phyloP scores from a whole-genome alignment of 306 rosid species.

The Inga oerstediana region DNA sequence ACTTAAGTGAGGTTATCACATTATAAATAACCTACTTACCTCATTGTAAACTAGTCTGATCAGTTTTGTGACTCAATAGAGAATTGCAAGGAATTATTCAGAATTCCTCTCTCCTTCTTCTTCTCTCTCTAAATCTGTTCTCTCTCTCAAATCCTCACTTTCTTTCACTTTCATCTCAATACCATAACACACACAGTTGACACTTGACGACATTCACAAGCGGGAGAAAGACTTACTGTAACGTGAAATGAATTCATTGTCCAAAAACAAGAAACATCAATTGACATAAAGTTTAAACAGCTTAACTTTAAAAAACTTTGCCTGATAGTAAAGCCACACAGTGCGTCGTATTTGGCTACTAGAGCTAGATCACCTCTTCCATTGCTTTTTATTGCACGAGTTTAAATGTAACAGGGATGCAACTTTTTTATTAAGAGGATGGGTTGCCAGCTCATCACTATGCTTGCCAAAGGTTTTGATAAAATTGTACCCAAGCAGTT shows the following conservation, averaged over 20 bases:
- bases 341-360: neutral
- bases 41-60: no score
- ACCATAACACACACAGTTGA: neutral
- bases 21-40: no score
- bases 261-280: neutral
- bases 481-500: slow-evolving; percentile 9
- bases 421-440: no score
- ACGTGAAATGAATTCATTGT: neutral
- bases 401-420: neutral
- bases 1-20: no score
- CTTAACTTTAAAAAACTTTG: neutral
- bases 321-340: neutral
- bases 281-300: neutral
- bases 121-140: no score
- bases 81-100: no score
- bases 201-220: neutral
- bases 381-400: neutral
- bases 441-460: no score
- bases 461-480: neutral
- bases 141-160: no score
- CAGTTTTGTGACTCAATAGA: no score
- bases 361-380: neutral
- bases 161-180: no score
- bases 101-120: no score
- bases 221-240: neutral